Evolutionary conservation across 306 rosid species (phyloP).

Genomic region (Fragaria iinumae): DNA sequence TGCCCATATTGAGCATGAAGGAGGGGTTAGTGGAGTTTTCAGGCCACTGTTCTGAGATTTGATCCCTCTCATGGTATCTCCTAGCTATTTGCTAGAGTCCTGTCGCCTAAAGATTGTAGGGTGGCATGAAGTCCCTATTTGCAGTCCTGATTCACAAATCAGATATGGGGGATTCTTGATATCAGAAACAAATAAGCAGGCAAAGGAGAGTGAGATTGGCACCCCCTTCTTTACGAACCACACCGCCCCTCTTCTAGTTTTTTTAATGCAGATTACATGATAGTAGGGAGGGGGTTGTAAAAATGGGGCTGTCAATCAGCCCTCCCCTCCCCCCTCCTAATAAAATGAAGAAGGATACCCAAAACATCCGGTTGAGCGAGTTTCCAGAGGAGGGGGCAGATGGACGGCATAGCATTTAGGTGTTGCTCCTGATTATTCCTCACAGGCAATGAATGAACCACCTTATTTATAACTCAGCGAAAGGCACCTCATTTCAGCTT

Average conservation of each 20-base stretch:
- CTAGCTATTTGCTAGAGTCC: not conserved
- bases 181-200: too few relatives aligned
- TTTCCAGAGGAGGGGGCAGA: not conserved
- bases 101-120: not conserved
- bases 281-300: too few relatives aligned
- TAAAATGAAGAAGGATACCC: too few relatives aligned
- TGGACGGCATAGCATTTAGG: not conserved
- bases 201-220: too few relatives aligned
- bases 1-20: not conserved
- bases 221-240: too few relatives aligned
- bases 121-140: not conserved
- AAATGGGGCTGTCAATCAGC: too few relatives aligned
- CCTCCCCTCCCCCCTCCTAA: too few relatives aligned
- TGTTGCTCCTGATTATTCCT: not conserved
- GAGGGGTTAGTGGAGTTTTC: not conserved
- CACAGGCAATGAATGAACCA: not conserved
- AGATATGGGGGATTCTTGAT: too few relatives aligned
- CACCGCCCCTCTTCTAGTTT: too few relatives aligned
- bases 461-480: not conserved
- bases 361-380: too few relatives aligned
- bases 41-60: not conserved
- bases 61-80: not conserved
- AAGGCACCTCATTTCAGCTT: not conserved
- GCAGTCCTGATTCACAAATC: not conserved
- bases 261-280: too few relatives aligned